phyloP scores from a whole-genome alignment of 2,329 filamentous ascomycete species.

The Helicocarpus griseus region DNA sequence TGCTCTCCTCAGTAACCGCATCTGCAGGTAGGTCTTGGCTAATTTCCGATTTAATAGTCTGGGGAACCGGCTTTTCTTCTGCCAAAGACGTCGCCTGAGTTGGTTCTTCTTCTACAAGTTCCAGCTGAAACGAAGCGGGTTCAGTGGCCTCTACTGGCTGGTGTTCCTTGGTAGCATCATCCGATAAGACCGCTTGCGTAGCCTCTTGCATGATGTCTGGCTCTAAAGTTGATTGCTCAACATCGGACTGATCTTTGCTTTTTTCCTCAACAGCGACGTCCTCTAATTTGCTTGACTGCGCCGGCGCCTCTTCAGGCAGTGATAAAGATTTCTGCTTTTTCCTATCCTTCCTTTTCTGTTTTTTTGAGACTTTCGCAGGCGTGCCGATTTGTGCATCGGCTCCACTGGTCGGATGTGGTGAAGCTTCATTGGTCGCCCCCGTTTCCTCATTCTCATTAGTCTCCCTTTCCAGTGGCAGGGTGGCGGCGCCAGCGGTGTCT shows the following conservation, averaged over 20 bases:
- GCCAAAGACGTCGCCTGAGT: neutral
- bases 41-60: neutral
- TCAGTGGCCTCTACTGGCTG: neutral
- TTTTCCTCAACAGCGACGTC: neutral
- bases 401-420: slow-evolving; percentile 12
- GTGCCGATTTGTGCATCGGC: slow-evolving; percentile 4
- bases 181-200: neutral
- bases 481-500: neutral
- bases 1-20: neutral
- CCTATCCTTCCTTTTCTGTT: slow-evolving; percentile 20
- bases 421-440: slow-evolving; percentile 10
- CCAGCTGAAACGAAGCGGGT: neutral
- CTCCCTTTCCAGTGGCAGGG: neutral
- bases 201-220: neutral
- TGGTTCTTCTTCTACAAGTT: neutral
- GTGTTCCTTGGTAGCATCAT: neutral
- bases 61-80: neutral
- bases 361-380: slow-evolving; percentile 11
- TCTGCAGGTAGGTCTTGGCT: neutral
- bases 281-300: neutral
- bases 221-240: neutral
- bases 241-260: neutral
- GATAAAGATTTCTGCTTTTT: slow-evolving; percentile 14
- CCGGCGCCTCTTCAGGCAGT: neutral
- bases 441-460: neutral